phyloP scores from a whole-genome alignment of 2,329 filamentous ascomycete species.

The Epicoccum nigrum region DNA sequence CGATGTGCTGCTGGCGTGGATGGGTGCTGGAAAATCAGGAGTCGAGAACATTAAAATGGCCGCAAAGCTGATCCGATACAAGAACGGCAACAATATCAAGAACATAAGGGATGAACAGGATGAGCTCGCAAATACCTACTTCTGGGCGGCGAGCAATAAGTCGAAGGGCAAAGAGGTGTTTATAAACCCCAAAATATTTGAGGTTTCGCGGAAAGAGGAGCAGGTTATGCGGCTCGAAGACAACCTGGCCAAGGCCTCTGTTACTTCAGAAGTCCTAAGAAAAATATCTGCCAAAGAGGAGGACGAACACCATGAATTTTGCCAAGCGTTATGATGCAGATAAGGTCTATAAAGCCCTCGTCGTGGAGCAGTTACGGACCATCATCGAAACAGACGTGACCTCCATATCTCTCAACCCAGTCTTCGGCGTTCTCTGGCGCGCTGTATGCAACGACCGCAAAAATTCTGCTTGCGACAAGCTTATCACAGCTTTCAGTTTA shows the following conservation, averaged over 20 bases:
- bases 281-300: conserved; percentile 46
- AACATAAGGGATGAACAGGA: conserved; percentile 27
- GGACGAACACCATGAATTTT: conserved; percentile 32
- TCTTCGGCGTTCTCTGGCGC: conserved; percentile 60
- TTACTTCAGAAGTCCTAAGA: conserved; percentile 26
- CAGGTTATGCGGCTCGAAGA: conserved; percentile 4
- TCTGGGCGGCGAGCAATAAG: conserved; percentile 19
- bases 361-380: conserved; percentile 48
- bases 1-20: conserved; percentile 53
- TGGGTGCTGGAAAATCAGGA: conserved; percentile 46
- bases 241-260: conserved; percentile 22
- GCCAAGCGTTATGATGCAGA: conserved; percentile 50
- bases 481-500: conserved; percentile 53
- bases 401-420: conserved; percentile 56
- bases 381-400: conserved; percentile 55
- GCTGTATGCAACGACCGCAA: conserved; percentile 56
- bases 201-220: conserved; percentile 1
- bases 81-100: conserved; percentile 21
- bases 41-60: conserved; percentile 11
- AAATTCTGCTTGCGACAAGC: conserved; percentile 49
- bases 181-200: not conserved
- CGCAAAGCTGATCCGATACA: conserved; percentile 28
- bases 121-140: conserved; percentile 21
- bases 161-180: not conserved
- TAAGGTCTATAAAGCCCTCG: conserved; percentile 48